Percentiles rank a stretch among this genome's conserved stretches.
These are phyloP conservation scores for Ophiostoma australiae DNA, from an alignment of 2,329 filamentous ascomycete species.

Conservation along the genomic window DNA sequence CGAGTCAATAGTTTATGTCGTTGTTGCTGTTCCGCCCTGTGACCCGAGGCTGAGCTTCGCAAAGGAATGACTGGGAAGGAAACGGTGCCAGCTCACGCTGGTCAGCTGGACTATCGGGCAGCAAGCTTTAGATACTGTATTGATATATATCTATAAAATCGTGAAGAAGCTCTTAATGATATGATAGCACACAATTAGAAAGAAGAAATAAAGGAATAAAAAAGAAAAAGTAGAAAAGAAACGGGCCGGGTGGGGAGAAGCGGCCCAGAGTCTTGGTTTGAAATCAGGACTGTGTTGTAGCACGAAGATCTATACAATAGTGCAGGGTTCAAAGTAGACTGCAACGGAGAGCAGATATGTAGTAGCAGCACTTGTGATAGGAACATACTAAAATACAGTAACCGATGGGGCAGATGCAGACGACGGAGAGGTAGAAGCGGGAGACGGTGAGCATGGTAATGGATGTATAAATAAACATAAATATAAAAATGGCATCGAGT, in stretches of 20 bases:
- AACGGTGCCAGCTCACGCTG: conserved; percentile 24
- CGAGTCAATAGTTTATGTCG: neutral
- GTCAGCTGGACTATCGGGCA: conserved; percentile 13
- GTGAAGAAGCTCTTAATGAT: neutral
- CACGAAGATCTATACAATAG: neutral
- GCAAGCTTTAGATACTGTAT: conserved; percentile 4
- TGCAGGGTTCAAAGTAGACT: neutral
- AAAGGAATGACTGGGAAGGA: conserved; percentile 17
- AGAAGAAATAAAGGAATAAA: neutral
- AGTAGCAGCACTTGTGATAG: neutral
- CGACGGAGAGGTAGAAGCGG: neutral
- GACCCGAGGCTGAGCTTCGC: conserved; percentile 19
- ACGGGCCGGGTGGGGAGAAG: conserved; percentile 9
- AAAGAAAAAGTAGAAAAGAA: conserved; percentile 17
- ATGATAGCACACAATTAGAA: neutral
- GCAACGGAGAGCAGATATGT: neutral
- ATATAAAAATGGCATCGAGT: neutral
- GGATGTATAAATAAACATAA: neutral
- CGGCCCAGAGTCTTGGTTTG: conserved; percentile 4
- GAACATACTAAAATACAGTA: neutral
- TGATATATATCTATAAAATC: neutral
- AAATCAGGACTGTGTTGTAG: neutral
- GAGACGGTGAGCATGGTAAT: neutral
- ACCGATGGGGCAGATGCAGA: neutral
- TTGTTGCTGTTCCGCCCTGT: conserved; percentile 1